A percentile compares a stretch with the other conserved stretches of the same genome.
These are phyloP conservation scores for Citrullus mucosospermus DNA, from an alignment of 306 rosid genomes.

Conservation along the genomic window DNA sequence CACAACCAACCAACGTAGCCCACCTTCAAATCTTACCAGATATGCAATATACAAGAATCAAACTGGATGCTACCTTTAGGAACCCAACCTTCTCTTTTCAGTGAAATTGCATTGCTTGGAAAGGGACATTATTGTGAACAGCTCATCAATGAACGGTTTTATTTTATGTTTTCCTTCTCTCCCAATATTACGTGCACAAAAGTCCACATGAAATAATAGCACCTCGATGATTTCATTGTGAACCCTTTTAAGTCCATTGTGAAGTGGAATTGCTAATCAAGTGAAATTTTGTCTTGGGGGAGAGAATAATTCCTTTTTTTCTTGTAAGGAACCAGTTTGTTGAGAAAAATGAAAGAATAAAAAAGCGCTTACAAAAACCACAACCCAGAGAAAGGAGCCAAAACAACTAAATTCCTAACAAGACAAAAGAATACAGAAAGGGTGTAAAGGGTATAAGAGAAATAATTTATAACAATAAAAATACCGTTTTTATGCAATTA, in stretches of 20 bases:
- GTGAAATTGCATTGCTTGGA: neutral
- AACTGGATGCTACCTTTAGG: neutral
- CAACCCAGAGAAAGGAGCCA: neutral
- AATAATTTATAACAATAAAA: neutral
- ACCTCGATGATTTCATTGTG: neutral
- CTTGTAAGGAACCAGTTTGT: neutral
- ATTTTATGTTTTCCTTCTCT: neutral
- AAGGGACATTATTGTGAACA: neutral
- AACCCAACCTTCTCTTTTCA: neutral
- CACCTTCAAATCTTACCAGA: neutral
- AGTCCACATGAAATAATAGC: neutral
- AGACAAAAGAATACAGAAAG: neutral
- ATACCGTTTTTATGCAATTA: slow-evolving; percentile 96
- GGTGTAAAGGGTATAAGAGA: neutral
- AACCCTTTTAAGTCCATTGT: neutral
- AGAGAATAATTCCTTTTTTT: neutral
- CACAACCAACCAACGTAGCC: too few relatives aligned
- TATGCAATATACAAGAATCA: neutral
- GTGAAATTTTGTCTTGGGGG: neutral
- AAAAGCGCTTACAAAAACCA: neutral
- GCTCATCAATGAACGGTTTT: neutral
- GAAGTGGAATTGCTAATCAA: neutral
- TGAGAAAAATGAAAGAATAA: neutral
- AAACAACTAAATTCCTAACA: neutral
- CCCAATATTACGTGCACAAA: neutral